Percentiles rank a stretch among this genome's conserved stretches.
phyloP scores from a whole-genome alignment of 2,329 filamentous ascomycete species.

The Bipolaris zeicola region DNA sequence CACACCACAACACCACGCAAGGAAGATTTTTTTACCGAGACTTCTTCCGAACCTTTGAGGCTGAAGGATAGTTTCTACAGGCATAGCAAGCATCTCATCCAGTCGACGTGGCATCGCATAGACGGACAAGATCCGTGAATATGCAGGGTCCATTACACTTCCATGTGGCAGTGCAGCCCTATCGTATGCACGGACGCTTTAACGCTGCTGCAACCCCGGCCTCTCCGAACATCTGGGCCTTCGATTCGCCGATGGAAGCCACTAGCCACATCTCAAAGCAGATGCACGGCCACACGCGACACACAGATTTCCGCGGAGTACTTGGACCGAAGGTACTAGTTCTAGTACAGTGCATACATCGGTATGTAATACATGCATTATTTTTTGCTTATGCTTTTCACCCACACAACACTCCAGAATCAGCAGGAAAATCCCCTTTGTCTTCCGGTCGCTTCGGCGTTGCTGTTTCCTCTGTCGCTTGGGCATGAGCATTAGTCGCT shows the following conservation, averaged over 20 bases:
- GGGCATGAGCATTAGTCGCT: conserved; percentile 12
- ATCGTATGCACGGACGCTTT: conserved; percentile 17
- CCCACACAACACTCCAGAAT: neutral
- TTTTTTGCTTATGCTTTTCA: no score
- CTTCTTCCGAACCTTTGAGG: conserved; percentile 2
- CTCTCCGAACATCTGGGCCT: conserved; percentile 22
- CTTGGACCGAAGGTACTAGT: neutral
- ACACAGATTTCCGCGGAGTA: neutral
- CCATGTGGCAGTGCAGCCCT: conserved; percentile 30
- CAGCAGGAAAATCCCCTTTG: neutral
- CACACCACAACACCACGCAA: conserved; percentile 5
- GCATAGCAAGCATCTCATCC: conserved; percentile 15
- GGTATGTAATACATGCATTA: no score
- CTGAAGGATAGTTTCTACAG: conserved; percentile 14
- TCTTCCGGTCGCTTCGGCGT: neutral
- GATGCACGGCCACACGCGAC: conserved; percentile 11
- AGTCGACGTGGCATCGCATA: conserved; percentile 24
- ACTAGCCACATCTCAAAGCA: conserved; percentile 33
- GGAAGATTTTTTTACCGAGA: conserved; percentile 23
- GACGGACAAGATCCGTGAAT: conserved; percentile 9
- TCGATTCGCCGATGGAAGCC: conserved; percentile 16
- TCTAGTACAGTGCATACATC: neutral
- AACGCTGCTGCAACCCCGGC: conserved; percentile 16
- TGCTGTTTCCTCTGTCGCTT: conserved; percentile 5
- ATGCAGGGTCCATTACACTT: conserved; percentile 19